Evolutionary conservation across 78 protist genomes (phyloP).

Genomic region (Tieghemostelium lacteum): DNA sequence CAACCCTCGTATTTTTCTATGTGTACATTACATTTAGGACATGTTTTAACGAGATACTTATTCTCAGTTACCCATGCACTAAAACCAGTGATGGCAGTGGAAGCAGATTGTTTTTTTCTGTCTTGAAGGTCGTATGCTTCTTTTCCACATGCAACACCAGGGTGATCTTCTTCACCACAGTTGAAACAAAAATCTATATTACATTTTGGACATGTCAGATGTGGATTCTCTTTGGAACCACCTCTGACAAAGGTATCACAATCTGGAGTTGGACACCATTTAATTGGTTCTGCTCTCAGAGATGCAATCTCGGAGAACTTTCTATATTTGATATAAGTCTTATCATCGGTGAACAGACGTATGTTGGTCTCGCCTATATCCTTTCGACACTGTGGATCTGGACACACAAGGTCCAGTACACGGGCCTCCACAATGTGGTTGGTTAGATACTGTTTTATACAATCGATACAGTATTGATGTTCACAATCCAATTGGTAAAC

Average conservation of each 20-base stretch:
- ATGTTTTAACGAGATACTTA: conserved; percentile 17
- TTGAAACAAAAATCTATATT: conserved; percentile 39
- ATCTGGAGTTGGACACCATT: conserved; percentile 78
- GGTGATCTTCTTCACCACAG: conserved; percentile 59
- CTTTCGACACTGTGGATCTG: conserved; percentile 40
- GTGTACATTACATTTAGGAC: conserved; percentile 39
- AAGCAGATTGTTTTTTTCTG: conserved; percentile 30
- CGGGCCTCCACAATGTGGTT: conserved; percentile 39
- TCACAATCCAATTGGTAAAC: conserved; percentile 34
- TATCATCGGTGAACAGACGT: conserved; percentile 30
- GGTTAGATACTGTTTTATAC: conserved; percentile 21
- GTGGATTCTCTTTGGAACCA: conserved; percentile 15
- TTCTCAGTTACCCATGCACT: background rate
- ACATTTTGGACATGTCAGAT: conserved; percentile 46
- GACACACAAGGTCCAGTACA: conserved; percentile 45
- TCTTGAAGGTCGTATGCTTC: conserved; percentile 11
- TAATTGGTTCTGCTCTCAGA: conserved; percentile 53
- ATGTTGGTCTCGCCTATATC: conserved; percentile 43
- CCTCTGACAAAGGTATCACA: conserved; percentile 66
- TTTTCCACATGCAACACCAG: conserved; percentile 38
- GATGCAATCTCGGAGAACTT: conserved; percentile 66
- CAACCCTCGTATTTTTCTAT: conserved; percentile 81
- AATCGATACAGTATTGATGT: conserved; percentile 45
- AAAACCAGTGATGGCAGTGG: background rate
- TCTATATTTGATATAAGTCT: conserved; percentile 30